Evolutionary conservation across 495 filamentous ascomycete species (phyloP).

Genomic region (Apodospora peruviana): DNA sequence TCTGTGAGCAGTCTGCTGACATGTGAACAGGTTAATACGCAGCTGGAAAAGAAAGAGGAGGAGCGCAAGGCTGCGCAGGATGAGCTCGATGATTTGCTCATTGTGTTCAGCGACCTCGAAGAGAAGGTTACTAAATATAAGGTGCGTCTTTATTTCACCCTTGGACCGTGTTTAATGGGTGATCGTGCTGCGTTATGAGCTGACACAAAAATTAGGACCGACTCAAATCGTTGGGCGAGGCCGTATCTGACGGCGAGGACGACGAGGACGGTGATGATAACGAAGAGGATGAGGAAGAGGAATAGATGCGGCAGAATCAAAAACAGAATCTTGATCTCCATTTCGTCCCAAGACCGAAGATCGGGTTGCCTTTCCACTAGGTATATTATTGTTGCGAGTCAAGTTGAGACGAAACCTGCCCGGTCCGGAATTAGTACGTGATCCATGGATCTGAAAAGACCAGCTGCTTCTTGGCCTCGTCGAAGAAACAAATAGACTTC

Average conservation of each 20-base stretch:
- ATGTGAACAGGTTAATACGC: slow-evolving; percentile 24
- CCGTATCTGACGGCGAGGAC: slow-evolving; percentile 74
- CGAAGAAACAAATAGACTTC: too few species aligned
- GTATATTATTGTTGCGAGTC: too few species aligned
- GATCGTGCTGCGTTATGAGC: slow-evolving; percentile 19
- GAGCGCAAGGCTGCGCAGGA: slow-evolving; percentile 57
- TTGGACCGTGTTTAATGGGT: neutral
- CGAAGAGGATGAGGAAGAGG: slow-evolving; percentile 47
- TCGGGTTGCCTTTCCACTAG: too few species aligned
- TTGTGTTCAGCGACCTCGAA: slow-evolving; percentile 86
- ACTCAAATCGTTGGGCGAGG: slow-evolving; percentile 65
- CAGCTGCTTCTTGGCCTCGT: too few species aligned
- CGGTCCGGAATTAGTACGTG: too few species aligned
- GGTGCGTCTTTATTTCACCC: slow-evolving; percentile 42
- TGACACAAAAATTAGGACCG: slow-evolving; percentile 50
- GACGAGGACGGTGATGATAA: slow-evolving; percentile 62
- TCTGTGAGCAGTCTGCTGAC: neutral
- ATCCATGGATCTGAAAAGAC: too few species aligned
- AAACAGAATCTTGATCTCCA: neutral
- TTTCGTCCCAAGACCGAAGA: neutral
- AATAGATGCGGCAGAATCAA: slow-evolving; percentile 19
- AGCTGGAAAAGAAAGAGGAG: slow-evolving; percentile 53
- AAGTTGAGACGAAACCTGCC: too few species aligned
- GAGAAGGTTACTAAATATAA: slow-evolving; percentile 77
- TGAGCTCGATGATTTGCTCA: slow-evolving; percentile 78